Percentiles rank a stretch among this genome's conserved stretches.
Conservation (phyloP, 108 stramenopile species). For the Stephanodiscus triporus region DNA sequence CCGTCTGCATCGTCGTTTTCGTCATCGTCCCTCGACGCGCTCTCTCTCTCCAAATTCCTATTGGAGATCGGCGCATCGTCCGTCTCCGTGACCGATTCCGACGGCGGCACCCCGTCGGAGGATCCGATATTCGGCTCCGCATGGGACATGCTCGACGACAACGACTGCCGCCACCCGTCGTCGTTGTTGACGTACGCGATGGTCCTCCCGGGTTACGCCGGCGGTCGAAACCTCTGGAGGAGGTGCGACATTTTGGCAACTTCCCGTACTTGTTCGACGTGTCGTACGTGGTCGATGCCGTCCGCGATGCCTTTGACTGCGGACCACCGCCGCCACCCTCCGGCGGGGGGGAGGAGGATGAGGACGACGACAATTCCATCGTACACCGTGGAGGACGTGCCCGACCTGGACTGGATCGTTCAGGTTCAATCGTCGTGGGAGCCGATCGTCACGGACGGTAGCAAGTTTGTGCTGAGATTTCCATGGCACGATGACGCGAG, state of each 20-base stretch:
- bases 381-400: slow-evolving; percentile 60
- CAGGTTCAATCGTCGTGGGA: slow-evolving; percentile 81
- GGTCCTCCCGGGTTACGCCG: too few relatives aligned
- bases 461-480: slow-evolving; percentile 66
- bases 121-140: too few relatives aligned
- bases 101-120: too few relatives aligned
- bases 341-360: neutral
- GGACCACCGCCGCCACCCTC: too few relatives aligned
- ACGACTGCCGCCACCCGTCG: too few relatives aligned
- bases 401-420: slow-evolving; percentile 83
- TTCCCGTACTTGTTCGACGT: slow-evolving; percentile 68
- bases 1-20: too few relatives aligned
- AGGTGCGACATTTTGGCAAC: slow-evolving; percentile 73
- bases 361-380: slow-evolving; percentile 1
- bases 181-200: too few relatives aligned
- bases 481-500: slow-evolving; percentile 72
- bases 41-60: slow-evolving; percentile 68
- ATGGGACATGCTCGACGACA: slow-evolving; percentile 8
- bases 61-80: too few relatives aligned
- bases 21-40: slow-evolving; percentile 22
- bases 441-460: slow-evolving; percentile 62
- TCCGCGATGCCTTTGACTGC: slow-evolving; percentile 49
- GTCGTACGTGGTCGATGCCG: slow-evolving; percentile 51
- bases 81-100: too few relatives aligned
- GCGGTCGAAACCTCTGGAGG: slow-evolving; percentile 65